Evolutionary conservation across 2,329 filamentous ascomycete species (phyloP).

Genomic region (Nannizzia gypsea): DNA sequence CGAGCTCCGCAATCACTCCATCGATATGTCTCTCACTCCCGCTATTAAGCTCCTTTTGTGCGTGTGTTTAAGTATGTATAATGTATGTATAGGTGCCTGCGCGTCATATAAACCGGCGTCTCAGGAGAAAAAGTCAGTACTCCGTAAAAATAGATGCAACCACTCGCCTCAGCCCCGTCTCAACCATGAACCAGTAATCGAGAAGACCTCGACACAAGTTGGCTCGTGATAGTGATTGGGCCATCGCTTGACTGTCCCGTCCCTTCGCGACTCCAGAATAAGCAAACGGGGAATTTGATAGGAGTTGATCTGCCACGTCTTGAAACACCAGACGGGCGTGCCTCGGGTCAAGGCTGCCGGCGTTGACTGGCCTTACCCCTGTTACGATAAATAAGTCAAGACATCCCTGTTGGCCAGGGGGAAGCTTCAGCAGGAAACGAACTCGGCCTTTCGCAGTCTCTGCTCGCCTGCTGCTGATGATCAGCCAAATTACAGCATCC

Average conservation of each 20-base stretch:
- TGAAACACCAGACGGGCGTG: neutral
- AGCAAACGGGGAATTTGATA: slow-evolving; percentile 1
- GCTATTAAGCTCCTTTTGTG: no score
- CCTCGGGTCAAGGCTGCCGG: neutral
- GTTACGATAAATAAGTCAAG: no score
- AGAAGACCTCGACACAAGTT: neutral
- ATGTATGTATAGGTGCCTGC: no score
- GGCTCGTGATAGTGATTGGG: neutral
- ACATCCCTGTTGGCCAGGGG: no score
- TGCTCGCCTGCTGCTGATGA: neutral
- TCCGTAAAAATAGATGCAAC: no score
- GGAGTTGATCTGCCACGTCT: neutral
- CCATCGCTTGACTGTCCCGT: neutral
- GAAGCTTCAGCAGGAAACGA: neutral
- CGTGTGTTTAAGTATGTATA: no score
- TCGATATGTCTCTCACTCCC: no score
- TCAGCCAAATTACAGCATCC: neutral
- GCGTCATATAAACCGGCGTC: no score
- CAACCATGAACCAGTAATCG: neutral
- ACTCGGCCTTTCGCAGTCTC: neutral
- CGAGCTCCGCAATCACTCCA: no score
- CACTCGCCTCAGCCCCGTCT: no score
- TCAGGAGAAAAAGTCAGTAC: no score
- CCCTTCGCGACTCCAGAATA: neutral
- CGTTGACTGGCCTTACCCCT: no score